A percentile compares a stretch with the other conserved stretches of the same genome.
Evolutionary conservation across 1,284 basidiomycete species (phyloP).

Genomic region (Pascua sp.): DNA sequence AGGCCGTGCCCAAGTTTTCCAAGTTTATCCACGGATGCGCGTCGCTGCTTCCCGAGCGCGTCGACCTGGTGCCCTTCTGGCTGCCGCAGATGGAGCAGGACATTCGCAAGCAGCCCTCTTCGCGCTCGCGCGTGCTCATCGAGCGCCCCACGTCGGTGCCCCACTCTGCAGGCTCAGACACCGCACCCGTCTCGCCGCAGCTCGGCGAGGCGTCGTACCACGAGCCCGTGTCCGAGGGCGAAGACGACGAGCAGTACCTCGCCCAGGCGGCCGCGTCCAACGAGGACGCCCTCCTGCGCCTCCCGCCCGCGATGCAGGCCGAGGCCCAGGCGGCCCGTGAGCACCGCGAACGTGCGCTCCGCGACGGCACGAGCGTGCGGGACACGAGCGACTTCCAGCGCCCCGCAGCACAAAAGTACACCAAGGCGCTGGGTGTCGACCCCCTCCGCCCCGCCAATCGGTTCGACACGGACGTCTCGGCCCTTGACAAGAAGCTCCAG

Average conservation of each 20-base stretch:
- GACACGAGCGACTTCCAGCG: constrained; percentile 17
- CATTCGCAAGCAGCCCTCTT: constrained; percentile 84
- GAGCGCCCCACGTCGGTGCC: constrained; percentile 61
- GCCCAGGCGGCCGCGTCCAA: constrained; percentile 57
- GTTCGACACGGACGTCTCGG: constrained; percentile 65
- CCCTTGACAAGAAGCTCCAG: constrained; percentile 54
- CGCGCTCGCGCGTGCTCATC: constrained; percentile 60
- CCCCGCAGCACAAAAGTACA: constrained; percentile 29
- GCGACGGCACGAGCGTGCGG: constrained; percentile 50
- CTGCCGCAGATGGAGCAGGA: constrained; percentile 81
- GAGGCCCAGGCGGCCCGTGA: constrained; percentile 78
- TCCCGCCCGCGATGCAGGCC: constrained; percentile 66
- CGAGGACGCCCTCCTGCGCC: constrained; percentile 71
- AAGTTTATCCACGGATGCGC: constrained; percentile 96
- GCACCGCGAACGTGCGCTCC: constrained; percentile 72
- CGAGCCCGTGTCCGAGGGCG: constrained; percentile 87
- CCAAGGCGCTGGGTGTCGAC: constrained; percentile 65
- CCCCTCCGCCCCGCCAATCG: constrained; percentile 74
- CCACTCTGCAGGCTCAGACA: constrained; percentile 43
- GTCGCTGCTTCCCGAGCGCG: constrained; percentile 84
- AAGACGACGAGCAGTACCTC: constrained; percentile 66
- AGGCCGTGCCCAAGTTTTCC: constrained; percentile 82
- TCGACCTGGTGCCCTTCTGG: constrained; percentile 99
- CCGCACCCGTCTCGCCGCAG: constrained; percentile 43
- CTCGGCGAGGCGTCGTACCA: constrained; percentile 57